phyloP scores from a whole-genome alignment of 2,329 filamentous ascomycete species.

The Coniochaeta ligniaria region DNA sequence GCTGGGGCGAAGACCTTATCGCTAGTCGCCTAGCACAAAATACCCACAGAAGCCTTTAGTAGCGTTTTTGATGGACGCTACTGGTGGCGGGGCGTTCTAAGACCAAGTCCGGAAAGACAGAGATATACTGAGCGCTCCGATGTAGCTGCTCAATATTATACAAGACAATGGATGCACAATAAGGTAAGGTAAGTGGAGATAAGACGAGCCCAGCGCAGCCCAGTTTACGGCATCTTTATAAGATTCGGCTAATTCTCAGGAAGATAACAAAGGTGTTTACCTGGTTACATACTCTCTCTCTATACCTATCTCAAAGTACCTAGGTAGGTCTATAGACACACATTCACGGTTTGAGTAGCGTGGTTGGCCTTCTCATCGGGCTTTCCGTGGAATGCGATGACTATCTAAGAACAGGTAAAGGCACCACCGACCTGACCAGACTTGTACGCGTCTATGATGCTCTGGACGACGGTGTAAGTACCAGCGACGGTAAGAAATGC shows the following conservation, averaged over 20 bases:
- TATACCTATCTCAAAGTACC: background rate
- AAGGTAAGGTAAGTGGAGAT: background rate
- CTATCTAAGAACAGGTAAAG: slow-evolving; percentile 6
- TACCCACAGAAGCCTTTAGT: too few relatives aligned
- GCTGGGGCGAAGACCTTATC: too few relatives aligned
- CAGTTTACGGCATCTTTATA: background rate
- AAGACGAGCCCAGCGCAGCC: background rate
- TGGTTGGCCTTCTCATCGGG: background rate
- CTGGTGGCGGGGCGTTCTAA: too few relatives aligned
- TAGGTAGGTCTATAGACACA: background rate
- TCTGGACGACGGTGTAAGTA: slow-evolving; percentile 7
- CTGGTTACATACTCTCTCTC: background rate
- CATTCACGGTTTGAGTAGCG: background rate
- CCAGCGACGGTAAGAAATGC: slow-evolving; percentile 8
- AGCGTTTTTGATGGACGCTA: too few relatives aligned
- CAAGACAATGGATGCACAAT: too few relatives aligned
- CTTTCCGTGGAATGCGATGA: background rate
- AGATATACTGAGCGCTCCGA: too few relatives aligned
- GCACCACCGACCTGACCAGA: slow-evolving; percentile 6
- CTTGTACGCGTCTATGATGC: slow-evolving; percentile 7
- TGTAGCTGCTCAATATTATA: background rate
- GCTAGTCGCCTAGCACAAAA: too few relatives aligned
- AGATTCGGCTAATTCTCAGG: background rate
- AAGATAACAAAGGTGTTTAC: background rate
- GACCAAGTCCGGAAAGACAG: too few relatives aligned